A percentile compares a stretch with the other conserved stretches of the same genome.
phyloP scores from a whole-genome alignment of 2,329 filamentous ascomycete genomes.

The Xylaria sp. region DNA sequence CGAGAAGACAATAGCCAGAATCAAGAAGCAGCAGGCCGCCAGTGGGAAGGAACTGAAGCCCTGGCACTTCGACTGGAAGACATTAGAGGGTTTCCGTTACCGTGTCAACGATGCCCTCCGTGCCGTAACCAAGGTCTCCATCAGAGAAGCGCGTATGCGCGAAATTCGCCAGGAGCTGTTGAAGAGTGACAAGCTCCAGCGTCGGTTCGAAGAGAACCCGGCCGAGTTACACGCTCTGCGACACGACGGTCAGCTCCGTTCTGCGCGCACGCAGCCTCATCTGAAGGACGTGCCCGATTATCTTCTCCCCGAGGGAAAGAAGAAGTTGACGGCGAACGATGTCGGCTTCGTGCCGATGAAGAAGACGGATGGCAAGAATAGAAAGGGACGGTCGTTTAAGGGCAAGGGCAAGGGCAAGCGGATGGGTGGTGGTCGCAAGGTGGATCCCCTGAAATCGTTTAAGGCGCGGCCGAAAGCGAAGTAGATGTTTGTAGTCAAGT shows the following conservation, averaged over 20 bases:
- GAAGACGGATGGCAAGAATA: slow-evolving; percentile 48
- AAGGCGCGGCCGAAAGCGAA: slow-evolving; percentile 54
- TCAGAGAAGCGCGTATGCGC: slow-evolving; percentile 36
- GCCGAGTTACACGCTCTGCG: slow-evolving; percentile 79
- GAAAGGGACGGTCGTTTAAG: slow-evolving; percentile 39
- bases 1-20: slow-evolving; percentile 75
- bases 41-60: slow-evolving; percentile 77
- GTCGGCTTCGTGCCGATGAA: slow-evolving; percentile 71
- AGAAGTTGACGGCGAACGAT: slow-evolving; percentile 58
- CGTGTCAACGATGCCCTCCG: slow-evolving; percentile 88
- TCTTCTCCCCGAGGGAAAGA: slow-evolving; percentile 74
- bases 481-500: slow-evolving; percentile 13
- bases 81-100: slow-evolving; percentile 91
- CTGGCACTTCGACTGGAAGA: slow-evolving; percentile 91
- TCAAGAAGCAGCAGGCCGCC: slow-evolving; percentile 72
- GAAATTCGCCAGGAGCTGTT: slow-evolving; percentile 23
- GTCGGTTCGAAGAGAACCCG: slow-evolving; percentile 96
- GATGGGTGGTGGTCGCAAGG: slow-evolving; percentile 53
- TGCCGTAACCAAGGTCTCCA: slow-evolving; percentile 80
- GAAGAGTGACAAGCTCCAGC: slow-evolving; percentile 91
- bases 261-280: slow-evolving; percentile 80
- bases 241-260: slow-evolving; percentile 82
- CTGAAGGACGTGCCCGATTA: slow-evolving; percentile 89
- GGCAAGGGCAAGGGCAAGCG: slow-evolving; percentile 46
- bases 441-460: slow-evolving; percentile 85